Base-by-base conservation (phyloP, 805 yeast species). In the Schwanniomyces pseudopolymorphus region DNA sequence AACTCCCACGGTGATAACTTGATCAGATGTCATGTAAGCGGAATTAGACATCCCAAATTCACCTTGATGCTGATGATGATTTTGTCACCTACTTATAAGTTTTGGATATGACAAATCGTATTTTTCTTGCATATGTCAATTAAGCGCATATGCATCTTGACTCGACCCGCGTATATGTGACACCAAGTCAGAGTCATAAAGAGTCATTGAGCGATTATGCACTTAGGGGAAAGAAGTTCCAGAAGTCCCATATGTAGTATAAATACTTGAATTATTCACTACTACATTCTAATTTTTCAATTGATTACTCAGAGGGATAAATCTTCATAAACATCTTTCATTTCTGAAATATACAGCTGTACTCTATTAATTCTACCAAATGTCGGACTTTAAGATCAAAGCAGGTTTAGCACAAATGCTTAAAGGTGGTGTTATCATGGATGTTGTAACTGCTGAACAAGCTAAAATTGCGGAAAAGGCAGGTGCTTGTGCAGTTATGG, bases 401-500 rank as follows among this genome's bases (percentile, higher is more conserved):
- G 80, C 88, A 40, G 94, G 92, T 11, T 74, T 87, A 63, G 94
- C 95, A 49, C 90, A 87, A 66, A 87, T 87, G 94, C 76, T 87
- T 50, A 87, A 87, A 61, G 91, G 88, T 46, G 86, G 87, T 49
- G 88, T 83, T 42, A 81, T 80, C 52, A 80, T 81, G 86, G 86
- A 81, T 60, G 94, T 86, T 33, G 89, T 86, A 48, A 85, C 75
- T 48, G 84, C 84, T 28, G 94, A 87, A 58, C 94, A 87, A 68
- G 95, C 95, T 19, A 64, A 73, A 38, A 79, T 87, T 43, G 95
- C 95, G 20, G 92, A 87, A 64, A 74, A 70, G 45, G 92, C 95
- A 3, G 95, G 95, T 49, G 95, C 95, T 11, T 85, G 88, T 69
- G 92, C 95, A 11, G 95, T 87, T 19, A 87, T 87, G 95, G 95